These are phyloP conservation scores for Colletotrichum limetticola DNA, from an alignment of 2,329 filamentous ascomycete genomes.

Conservation along the genomic window DNA sequence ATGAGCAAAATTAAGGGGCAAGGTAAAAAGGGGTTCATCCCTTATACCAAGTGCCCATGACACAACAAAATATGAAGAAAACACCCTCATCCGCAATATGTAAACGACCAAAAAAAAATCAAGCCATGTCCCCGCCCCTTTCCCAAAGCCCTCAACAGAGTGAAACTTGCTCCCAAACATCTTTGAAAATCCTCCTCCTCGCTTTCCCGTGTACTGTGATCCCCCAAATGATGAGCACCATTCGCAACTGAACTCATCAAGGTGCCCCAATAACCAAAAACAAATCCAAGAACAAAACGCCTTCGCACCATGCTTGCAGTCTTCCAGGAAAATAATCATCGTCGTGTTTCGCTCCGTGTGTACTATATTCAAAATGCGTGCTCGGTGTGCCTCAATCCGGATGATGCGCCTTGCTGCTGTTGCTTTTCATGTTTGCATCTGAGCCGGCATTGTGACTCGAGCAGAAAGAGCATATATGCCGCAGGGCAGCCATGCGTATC, in stretches of 20 bases:
- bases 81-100: too few species aligned
- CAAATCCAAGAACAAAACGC: background rate
- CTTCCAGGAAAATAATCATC: background rate
- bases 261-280: background rate
- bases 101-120: too few species aligned
- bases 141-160: too few species aligned
- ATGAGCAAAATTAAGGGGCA: background rate
- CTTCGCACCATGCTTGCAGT: constrained; percentile 2
- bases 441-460: too few species aligned
- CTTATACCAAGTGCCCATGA: background rate
- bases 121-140: too few species aligned
- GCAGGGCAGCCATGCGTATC: too few species aligned
- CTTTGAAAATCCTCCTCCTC: background rate
- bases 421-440: too few species aligned
- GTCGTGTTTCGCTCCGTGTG: background rate
- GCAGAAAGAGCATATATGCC: too few species aligned
- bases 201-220: constrained; percentile 13
- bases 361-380: too few species aligned
- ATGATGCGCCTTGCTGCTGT: too few species aligned
- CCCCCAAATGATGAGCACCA: background rate
- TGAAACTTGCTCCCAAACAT: too few species aligned
- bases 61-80: background rate
- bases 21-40: too few species aligned
- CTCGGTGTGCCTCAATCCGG: background rate
- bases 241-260: background rate